Conservation (phyloP, 345 rosid species). For the Eucalyptus tenuipes region DNA sequence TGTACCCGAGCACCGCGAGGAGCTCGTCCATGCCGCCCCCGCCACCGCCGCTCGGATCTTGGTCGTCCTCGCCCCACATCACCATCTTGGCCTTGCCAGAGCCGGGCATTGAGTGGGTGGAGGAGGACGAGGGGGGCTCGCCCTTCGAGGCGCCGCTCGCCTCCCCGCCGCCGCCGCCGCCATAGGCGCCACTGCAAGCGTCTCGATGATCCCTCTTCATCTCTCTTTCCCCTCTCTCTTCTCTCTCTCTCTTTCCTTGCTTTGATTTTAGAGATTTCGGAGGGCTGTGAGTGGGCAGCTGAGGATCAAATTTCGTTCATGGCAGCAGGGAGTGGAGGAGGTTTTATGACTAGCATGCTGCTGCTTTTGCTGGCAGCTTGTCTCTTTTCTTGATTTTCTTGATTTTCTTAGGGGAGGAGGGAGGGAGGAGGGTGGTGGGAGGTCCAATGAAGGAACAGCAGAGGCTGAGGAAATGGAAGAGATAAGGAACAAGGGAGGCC, state of each 20-base stretch:
- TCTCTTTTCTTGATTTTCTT: too few relatives aligned
- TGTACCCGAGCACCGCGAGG: constrained; percentile 71
- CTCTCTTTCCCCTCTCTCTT: not conserved
- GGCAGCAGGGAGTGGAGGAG: not conserved
- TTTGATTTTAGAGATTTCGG: not conserved
- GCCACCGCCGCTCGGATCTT: constrained; percentile 17
- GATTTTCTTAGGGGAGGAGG: not conserved
- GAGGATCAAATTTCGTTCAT: not conserved
- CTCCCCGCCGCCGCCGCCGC: not conserved
- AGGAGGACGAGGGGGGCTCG: not conserved
- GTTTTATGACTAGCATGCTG: not conserved
- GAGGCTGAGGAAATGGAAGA: constrained; percentile 5
- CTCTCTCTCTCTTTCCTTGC: not conserved
- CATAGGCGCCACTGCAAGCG: constrained; percentile 10
- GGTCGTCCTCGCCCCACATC: constrained; percentile 19
- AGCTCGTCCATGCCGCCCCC: constrained; percentile 82
- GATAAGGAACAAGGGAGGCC: constrained; percentile 38
- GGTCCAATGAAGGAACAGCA: constrained; percentile 16
- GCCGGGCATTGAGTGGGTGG: not conserved
- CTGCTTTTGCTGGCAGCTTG: not conserved
- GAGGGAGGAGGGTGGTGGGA: not conserved
- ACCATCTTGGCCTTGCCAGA: constrained; percentile 23
- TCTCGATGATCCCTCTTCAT: constrained; percentile 51
- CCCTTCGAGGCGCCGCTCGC: not conserved
- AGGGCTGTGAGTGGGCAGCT: not conserved